Percentiles rank a stretch among this genome's conserved stretches.
These are phyloP conservation scores for Aspergillus sp. DNA, from an alignment of 2,329 filamentous ascomycete species.

Conservation along the genomic window DNA sequence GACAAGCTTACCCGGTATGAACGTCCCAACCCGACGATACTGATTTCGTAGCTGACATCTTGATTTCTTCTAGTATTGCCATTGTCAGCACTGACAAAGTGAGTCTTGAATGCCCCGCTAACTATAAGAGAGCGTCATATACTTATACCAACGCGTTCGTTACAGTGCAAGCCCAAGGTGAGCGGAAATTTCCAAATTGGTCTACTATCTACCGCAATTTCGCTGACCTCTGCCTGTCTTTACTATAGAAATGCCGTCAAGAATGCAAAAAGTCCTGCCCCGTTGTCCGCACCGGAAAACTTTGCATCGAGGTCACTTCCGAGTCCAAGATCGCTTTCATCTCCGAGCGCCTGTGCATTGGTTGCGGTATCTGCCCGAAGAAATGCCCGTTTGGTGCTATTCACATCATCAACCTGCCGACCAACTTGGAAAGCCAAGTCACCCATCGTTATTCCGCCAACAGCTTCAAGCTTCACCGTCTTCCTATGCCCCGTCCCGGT, in stretches of 20 bases:
- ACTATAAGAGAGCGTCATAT: background rate
- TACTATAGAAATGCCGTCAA: conserved; percentile 83
- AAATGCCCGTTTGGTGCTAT: conserved; percentile 99
- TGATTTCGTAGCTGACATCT: conserved; percentile 17
- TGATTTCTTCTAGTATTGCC: conserved; percentile 69
- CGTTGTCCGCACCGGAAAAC: conserved; percentile 94
- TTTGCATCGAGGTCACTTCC: conserved; percentile 89
- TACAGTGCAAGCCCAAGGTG: conserved; percentile 85
- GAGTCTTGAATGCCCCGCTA: conserved; percentile 36
- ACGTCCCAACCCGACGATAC: background rate
- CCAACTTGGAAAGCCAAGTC: conserved; percentile 96
- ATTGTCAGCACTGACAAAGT: conserved; percentile 99
- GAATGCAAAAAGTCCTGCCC: conserved; percentile 99
- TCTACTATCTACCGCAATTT: background rate
- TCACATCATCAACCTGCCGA: conserved; percentile 99
- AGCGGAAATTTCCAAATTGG: conserved; percentile 17
- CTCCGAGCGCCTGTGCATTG: conserved; percentile 92
- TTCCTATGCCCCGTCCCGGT: conserved; percentile 92
- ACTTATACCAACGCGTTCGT: conserved; percentile 25
- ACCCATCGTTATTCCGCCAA: conserved; percentile 99
- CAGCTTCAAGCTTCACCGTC: conserved; percentile 97
- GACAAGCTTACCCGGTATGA: conserved; percentile 92
- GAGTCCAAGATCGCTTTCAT: conserved; percentile 96
- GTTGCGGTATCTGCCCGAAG: conserved; percentile 99
- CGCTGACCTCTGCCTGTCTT: conserved; percentile 26